Conservation (phyloP, 2,329 filamentous ascomycete species). For the Pseudogymnoascus sp. region DNA sequence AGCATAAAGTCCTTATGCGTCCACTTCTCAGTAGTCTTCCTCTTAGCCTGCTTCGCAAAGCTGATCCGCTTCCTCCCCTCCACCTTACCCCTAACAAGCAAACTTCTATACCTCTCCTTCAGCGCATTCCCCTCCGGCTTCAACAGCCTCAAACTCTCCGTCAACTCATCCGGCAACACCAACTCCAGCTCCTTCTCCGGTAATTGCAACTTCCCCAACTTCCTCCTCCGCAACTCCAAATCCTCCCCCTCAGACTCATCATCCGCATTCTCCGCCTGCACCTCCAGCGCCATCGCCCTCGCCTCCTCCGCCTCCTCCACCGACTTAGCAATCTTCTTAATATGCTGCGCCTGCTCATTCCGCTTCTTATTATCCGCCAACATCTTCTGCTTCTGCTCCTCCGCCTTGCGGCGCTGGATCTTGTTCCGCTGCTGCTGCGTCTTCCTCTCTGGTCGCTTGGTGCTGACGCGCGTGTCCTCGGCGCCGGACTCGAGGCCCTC, state of each 20-base stretch:
- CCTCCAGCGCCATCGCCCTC: constrained; percentile 35
- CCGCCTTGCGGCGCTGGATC: constrained; percentile 79
- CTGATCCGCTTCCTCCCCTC: constrained; percentile 71
- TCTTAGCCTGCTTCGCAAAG: constrained; percentile 75
- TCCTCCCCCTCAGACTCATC: constrained; percentile 51
- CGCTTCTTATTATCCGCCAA: constrained; percentile 66
- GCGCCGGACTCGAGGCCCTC: constrained; percentile 79
- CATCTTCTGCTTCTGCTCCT: constrained; percentile 67
- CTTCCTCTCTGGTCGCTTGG: constrained; percentile 76
- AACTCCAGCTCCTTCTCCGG: constrained; percentile 76
- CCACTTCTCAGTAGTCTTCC: constrained; percentile 89
- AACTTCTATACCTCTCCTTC: constrained; percentile 81
- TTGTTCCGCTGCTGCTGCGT: constrained; percentile 80
- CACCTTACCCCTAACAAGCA: constrained; percentile 81
- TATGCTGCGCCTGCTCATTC: constrained; percentile 60
- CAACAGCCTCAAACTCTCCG: constrained; percentile 70
- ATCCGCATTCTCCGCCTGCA: constrained; percentile 38
- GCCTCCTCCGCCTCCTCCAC: constrained; percentile 49
- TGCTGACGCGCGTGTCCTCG: constrained; percentile 54
- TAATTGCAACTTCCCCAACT: constrained; percentile 63
- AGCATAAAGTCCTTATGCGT: constrained; percentile 80
- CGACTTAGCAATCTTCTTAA: constrained; percentile 61
- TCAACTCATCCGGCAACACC: constrained; percentile 71
- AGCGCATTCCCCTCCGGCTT: constrained; percentile 95
- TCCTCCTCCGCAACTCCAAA: constrained; percentile 56